These are phyloP conservation scores for Allantophomopsis lycopodina DNA, from an alignment of 2,329 filamentous ascomycete species.

Conservation along the genomic window DNA sequence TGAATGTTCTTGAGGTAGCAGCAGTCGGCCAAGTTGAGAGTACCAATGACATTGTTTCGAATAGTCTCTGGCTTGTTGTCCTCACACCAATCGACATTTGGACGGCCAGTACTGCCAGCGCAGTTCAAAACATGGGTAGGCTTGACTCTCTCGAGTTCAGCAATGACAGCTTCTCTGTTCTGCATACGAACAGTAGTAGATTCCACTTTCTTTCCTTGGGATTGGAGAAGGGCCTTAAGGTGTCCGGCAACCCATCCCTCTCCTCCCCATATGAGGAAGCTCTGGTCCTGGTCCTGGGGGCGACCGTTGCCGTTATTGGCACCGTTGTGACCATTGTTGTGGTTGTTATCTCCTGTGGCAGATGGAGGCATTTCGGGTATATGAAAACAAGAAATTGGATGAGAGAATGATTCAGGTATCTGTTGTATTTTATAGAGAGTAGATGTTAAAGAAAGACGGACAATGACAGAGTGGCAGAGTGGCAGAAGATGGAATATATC, in stretches of 20 bases:
- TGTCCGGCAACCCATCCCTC: conserved; percentile 50
- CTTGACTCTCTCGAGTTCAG: conserved; percentile 40
- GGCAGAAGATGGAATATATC: too few species aligned
- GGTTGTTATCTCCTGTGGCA: too few species aligned
- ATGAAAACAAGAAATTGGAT: too few species aligned
- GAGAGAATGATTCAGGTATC: too few species aligned
- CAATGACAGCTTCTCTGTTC: conserved; percentile 39
- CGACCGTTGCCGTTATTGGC: neutral
- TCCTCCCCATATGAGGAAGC: conserved; percentile 52
- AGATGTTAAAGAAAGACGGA: too few species aligned
- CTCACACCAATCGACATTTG: conserved; percentile 62
- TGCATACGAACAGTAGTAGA: conserved; percentile 53
- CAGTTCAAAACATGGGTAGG: conserved; percentile 55
- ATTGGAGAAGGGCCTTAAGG: conserved; percentile 41
- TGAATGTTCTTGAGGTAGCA: conserved; percentile 46
- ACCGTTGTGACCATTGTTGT: too few species aligned
- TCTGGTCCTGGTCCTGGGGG: conserved; percentile 17
- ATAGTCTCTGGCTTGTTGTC: conserved; percentile 55
- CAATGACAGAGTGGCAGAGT: too few species aligned
- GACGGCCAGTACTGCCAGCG: conserved; percentile 51
- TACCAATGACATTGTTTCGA: conserved; percentile 52
- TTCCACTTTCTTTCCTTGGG: conserved; percentile 45
- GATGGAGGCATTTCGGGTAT: too few species aligned
- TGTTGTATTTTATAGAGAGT: too few species aligned
- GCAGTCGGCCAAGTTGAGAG: conserved; percentile 46